These are phyloP conservation scores for Penicillium canescens DNA, from an alignment of 495 filamentous ascomycete genomes.

Conservation along the genomic window DNA sequence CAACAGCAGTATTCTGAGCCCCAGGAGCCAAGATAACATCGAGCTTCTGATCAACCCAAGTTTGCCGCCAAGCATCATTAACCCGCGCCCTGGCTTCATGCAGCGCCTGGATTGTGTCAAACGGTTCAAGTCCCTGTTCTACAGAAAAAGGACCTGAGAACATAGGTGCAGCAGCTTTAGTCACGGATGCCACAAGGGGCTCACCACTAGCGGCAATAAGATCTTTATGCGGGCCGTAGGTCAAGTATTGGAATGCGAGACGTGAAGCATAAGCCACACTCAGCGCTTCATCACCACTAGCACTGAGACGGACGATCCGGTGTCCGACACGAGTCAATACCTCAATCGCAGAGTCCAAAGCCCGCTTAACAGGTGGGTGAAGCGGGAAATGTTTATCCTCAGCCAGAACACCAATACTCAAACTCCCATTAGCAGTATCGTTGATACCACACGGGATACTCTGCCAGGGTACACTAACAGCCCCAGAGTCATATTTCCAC, in stretches of 20 bases:
- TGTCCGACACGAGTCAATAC: constrained; percentile 42
- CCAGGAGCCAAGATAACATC: constrained; percentile 49
- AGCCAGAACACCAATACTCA: constrained; percentile 52
- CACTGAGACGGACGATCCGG: constrained; percentile 38
- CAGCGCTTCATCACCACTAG: background rate
- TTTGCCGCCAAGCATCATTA: constrained; percentile 20
- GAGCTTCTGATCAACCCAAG: constrained; percentile 31
- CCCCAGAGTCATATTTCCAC: constrained; percentile 36
- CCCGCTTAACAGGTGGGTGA: constrained; percentile 51
- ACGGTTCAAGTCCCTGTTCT: constrained; percentile 20
- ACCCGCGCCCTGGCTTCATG: constrained; percentile 16
- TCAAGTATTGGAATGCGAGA: constrained; percentile 32
- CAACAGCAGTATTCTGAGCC: constrained; percentile 47
- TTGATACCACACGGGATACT: background rate
- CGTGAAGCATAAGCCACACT: constrained; percentile 19
- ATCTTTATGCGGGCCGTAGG: constrained; percentile 26
- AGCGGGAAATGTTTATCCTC: constrained; percentile 53
- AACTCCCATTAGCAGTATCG: constrained; percentile 1
- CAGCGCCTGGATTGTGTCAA: constrained; percentile 19
- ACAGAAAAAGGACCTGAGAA: constrained; percentile 26
- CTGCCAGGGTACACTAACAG: constrained; percentile 18
- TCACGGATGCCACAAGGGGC: constrained; percentile 21
- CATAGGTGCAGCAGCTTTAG: constrained; percentile 17
- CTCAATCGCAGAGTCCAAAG: constrained; percentile 42
- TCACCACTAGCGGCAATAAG: constrained; percentile 30